These are phyloP conservation scores for Aureococcus anophagefferens DNA, from an alignment of 108 stramenopile species.

Conservation along the genomic window DNA sequence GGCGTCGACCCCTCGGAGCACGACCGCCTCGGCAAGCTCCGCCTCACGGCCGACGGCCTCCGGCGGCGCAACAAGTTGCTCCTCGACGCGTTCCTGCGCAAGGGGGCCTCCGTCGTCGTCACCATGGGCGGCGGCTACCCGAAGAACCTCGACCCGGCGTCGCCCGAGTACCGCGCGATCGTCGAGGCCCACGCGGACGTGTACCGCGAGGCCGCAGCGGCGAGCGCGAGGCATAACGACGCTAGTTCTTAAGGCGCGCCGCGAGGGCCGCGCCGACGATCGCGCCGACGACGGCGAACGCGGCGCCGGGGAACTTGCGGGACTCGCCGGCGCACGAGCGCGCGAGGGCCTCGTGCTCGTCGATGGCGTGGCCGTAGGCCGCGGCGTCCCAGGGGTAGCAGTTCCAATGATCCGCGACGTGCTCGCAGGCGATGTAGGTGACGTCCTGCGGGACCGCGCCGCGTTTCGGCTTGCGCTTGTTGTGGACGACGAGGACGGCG, in stretches of 20 bases:
- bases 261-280: too few species aligned
- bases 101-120: conserved; percentile 58
- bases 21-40: conserved; percentile 66
- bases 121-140: conserved; percentile 83
- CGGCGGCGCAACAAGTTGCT: conserved; percentile 54
- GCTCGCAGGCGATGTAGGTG: conserved; percentile 27
- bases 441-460: conserved; percentile 26
- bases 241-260: too few species aligned
- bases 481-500: conserved; percentile 36
- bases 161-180: background rate
- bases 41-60: conserved; percentile 47
- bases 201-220: background rate
- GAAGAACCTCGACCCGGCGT: conserved; percentile 4
- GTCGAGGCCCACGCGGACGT: background rate
- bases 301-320: too few species aligned
- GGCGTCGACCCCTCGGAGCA: conserved; percentile 67
- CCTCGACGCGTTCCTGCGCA: conserved; percentile 21
- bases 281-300: too few species aligned
- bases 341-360: too few species aligned
- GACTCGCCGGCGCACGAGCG: too few species aligned
- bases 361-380: too few species aligned
- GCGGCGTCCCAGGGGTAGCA: conserved; percentile 46
- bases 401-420: conserved; percentile 39
- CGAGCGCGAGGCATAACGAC: too few species aligned
- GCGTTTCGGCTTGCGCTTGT: conserved; percentile 34